Evolutionary conservation across 129 eudicot species (phyloP).

Genomic region (Chrysanthemum seticuspe): DNA sequence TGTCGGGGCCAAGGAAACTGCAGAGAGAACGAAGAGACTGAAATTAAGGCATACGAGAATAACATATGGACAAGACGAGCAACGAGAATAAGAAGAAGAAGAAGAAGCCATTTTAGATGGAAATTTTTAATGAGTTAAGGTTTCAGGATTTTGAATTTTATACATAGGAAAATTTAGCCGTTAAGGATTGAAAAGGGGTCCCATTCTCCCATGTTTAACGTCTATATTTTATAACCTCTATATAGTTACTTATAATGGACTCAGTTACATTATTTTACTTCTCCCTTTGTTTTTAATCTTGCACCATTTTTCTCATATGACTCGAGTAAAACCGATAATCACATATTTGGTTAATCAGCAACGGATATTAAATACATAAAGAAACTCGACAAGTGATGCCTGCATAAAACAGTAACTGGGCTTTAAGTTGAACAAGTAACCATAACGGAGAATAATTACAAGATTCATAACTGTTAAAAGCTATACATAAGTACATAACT

Average conservation of each 20-base stretch:
- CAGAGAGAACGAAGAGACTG: conserved; percentile 55
- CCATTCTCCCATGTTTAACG: neutral
- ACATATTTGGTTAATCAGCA: neutral
- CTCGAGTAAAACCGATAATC: neutral
- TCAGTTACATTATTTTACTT: neutral
- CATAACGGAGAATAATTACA: neutral
- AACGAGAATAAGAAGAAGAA: conserved; percentile 52
- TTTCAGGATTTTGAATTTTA: conserved; percentile 23
- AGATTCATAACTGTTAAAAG: neutral
- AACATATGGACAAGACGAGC: conserved; percentile 48
- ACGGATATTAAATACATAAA: neutral
- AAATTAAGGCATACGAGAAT: conserved; percentile 51
- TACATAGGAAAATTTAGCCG: conserved; percentile 13
- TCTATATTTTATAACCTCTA: neutral
- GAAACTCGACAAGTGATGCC: neutral
- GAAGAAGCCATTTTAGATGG: conserved; percentile 42
- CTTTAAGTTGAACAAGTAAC: neutral
- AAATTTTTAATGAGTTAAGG: conserved; percentile 17
- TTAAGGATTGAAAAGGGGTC: conserved; percentile 7
- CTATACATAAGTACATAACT: conserved; percentile 22
- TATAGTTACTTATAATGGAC: too few species aligned
- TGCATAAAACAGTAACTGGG: neutral
- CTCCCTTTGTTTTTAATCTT: neutral
- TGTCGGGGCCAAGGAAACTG: conserved; percentile 54
- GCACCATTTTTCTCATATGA: neutral